phyloP scores from a whole-genome alignment of 306 rosid genomes.

The Mimosa bimucronata region DNA sequence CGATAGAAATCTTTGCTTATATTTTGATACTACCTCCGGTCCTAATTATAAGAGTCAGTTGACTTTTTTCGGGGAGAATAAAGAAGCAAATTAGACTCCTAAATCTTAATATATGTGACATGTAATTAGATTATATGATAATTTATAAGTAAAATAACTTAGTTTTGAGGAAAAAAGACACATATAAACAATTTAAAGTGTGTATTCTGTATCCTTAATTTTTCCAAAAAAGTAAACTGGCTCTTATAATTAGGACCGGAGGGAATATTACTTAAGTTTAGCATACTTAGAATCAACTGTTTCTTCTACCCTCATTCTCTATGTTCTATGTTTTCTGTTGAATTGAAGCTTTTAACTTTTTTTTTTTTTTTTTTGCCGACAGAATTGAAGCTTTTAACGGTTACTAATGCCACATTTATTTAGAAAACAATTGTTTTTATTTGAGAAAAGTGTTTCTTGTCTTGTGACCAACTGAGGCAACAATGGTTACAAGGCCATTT shows the following conservation, averaged over 20 bases:
- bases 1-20: background rate
- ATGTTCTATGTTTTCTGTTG: slow-evolving; percentile 2
- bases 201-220: too few species aligned
- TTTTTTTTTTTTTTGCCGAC: too few species aligned
- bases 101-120: too few species aligned
- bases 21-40: background rate
- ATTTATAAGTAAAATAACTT: too few species aligned
- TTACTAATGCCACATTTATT: background rate
- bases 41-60: too few species aligned
- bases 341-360: slow-evolving; percentile 23
- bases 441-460: background rate
- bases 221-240: too few species aligned
- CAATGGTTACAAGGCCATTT: slow-evolving; percentile 10
- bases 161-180: too few species aligned
- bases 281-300: background rate
- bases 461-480: background rate
- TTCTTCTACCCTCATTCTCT: background rate
- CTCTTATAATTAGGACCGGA: too few species aligned
- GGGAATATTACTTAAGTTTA: slow-evolving; percentile 2
- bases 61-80: too few species aligned
- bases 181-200: too few species aligned
- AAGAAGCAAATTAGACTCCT: too few species aligned
- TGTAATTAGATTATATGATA: too few species aligned
- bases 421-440: background rate
- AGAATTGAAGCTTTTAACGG: slow-evolving; percentile 12